Evolutionary conservation across 768 basidiomycete genomes (phyloP).

Genomic region (Macrolepiota dolichaula): DNA sequence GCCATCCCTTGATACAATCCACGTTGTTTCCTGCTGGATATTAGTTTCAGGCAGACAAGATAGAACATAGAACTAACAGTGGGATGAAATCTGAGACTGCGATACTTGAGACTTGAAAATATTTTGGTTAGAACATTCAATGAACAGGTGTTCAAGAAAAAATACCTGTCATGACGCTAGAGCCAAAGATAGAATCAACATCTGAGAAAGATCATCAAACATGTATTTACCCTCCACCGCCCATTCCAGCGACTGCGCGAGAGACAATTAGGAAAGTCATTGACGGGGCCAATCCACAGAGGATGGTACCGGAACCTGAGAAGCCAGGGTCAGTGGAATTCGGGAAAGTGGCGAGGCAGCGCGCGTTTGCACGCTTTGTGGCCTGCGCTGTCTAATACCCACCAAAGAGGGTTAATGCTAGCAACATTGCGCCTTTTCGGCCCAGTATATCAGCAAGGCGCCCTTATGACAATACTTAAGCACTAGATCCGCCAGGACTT

Average conservation of each 20-base stretch:
- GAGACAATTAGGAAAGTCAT: constrained; percentile 82
- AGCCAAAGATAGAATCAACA: constrained; percentile 22
- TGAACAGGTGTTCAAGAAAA: constrained; percentile 7
- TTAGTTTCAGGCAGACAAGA: constrained; percentile 4
- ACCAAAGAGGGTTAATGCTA: constrained; percentile 85
- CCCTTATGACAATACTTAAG: constrained; percentile 40
- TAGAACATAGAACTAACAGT: constrained; percentile 48
- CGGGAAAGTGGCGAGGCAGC: constrained; percentile 13
- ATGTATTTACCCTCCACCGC: constrained; percentile 77
- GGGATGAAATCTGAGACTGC: constrained; percentile 88
- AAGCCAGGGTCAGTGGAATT: constrained; percentile 9
- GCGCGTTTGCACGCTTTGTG: not conserved
- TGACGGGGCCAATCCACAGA: constrained; percentile 83
- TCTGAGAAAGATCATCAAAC: constrained; percentile 10
- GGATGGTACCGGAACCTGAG: constrained; percentile 74
- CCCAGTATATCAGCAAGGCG: constrained; percentile 83
- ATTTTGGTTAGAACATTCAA: constrained; percentile 20
- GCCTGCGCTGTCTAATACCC: constrained; percentile 4
- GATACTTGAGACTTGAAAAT: constrained; percentile 67
- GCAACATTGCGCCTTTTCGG: constrained; percentile 82
- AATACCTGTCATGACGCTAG: constrained; percentile 81
- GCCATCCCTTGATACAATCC: constrained; percentile 91
- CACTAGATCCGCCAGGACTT: constrained; percentile 4
- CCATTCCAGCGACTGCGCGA: constrained; percentile 87
- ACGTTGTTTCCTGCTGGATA: constrained; percentile 62